phyloP scores from a whole-genome alignment of 2,329 filamentous ascomycete genomes.

The Graphilbum fragrans region DNA sequence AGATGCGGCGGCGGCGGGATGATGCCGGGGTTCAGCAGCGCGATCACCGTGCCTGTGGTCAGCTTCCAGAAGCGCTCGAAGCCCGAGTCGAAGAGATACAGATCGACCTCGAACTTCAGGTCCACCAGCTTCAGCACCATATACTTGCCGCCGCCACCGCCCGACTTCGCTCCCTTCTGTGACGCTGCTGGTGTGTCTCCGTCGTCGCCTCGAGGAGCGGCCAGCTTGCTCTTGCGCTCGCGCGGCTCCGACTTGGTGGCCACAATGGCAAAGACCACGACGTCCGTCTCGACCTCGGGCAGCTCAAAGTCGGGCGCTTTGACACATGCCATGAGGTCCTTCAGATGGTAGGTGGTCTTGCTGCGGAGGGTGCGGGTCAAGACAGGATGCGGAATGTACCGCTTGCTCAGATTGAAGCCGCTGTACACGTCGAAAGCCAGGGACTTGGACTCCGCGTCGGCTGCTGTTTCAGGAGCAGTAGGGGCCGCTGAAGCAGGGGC shows the following conservation, averaged over 20 bases:
- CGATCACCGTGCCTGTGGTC: slow-evolving; percentile 80
- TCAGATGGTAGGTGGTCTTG: slow-evolving; percentile 67
- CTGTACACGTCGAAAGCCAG: slow-evolving; percentile 71
- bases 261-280: slow-evolving; percentile 79
- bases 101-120: slow-evolving; percentile 78
- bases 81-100: slow-evolving; percentile 83
- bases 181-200: slow-evolving; percentile 33
- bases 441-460: slow-evolving; percentile 3
- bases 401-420: slow-evolving; percentile 67
- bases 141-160: slow-evolving; percentile 52
- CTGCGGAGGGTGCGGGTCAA: slow-evolving; percentile 66
- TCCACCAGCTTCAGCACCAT: slow-evolving; percentile 87
- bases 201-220: slow-evolving; percentile 21
- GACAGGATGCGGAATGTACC: slow-evolving; percentile 70
- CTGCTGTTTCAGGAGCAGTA: not conserved
- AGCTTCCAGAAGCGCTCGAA: slow-evolving; percentile 93
- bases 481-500: not conserved
- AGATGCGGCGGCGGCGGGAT: slow-evolving; percentile 73
- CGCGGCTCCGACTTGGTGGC: slow-evolving; percentile 77
- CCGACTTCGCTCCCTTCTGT: slow-evolving; percentile 41
- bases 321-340: slow-evolving; percentile 68
- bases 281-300: slow-evolving; percentile 74
- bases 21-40: slow-evolving; percentile 81
- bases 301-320: slow-evolving; percentile 74
- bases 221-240: not conserved